Evolutionary conservation across 2,329 filamentous ascomycete genomes (phyloP), one percentile per base, ranked within the genome.

Genomic region (Exophiala xenobiotica): DNA sequence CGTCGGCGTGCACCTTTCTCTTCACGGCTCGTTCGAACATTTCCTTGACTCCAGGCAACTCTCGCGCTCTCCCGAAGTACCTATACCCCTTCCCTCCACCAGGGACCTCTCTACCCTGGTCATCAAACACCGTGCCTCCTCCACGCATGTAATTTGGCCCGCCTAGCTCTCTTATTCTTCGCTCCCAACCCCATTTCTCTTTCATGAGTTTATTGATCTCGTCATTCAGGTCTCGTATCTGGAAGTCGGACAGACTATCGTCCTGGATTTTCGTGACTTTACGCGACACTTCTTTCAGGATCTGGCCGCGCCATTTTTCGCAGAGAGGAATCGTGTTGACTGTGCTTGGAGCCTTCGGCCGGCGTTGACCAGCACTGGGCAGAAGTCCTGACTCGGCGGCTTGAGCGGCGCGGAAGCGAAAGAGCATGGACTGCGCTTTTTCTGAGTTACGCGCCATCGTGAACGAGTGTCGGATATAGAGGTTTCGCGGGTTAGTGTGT

Each of bases 351-450:
- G 86, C 81, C 72, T 92, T 95, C 46, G 93, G 93, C 2, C 93
- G 90, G 8, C 91, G 88, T 6, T 90, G 87, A 56, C 91, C 88
- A 53, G 90, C 88, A 22, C 87, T 87, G 76, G 97, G 92, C 73
- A 99, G 88, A 71, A 97, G 96, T 67, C 92, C 92, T 41, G 96
- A 81, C 74, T 96, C 91, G 59, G 90, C 90, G 61, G 92, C 92
- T 81, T 97, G 93, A 64, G 92, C 88, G 67, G 95, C 93, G 70
- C 93, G 90, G 79, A 99, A 99, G 79, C 93, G 92, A 78, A 96
- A 99, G 72, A 99, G 92, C 92, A 99, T 99, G 41, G 91, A 96
- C 78, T 99, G 93, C 66, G 93, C 92, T 73, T 97, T 99, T 80
- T 97, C 92, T 39, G 89, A 92, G 73, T 97, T 96, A 68, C 92